Evolutionary conservation across 768 basidiomycete species (phyloP).

Genomic region (Lactifluus pinguis): DNA sequence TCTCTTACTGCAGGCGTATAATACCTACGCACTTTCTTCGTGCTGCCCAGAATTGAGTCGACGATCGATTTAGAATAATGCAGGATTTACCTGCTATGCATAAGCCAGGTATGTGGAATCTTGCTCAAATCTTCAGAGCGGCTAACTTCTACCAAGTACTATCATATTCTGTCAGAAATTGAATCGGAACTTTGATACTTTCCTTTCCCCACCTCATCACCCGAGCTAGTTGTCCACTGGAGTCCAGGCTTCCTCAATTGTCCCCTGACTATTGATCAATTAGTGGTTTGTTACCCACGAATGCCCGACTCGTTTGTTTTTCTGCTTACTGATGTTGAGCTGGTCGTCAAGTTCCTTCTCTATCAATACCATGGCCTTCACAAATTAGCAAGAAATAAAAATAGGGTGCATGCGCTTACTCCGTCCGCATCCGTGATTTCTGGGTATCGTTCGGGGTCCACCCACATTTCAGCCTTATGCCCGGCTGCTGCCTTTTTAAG

Average conservation of each 20-base stretch:
- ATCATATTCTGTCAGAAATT: not conserved
- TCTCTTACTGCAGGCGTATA: conserved; percentile 57
- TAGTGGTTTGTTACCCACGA: not conserved
- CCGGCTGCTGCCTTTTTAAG: conserved; percentile 57
- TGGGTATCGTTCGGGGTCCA: conserved; percentile 41
- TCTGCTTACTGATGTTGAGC: conserved; percentile 48
- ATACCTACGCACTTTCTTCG: conserved; percentile 63
- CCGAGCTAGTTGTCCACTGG: conserved; percentile 54
- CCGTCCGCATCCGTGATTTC: conserved; percentile 48
- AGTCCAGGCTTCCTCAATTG: conserved; percentile 63
- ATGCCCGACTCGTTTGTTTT: conserved; percentile 18
- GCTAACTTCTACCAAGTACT: conserved; percentile 79
- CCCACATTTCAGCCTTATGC: conserved; percentile 65
- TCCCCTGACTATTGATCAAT: conserved; percentile 49
- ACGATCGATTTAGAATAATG: not conserved
- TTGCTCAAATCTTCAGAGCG: conserved; percentile 38
- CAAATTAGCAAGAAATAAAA: not conserved
- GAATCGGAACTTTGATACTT: not conserved
- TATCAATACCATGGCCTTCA: conserved; percentile 54
- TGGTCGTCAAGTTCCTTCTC: conserved; percentile 69
- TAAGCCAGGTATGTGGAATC: conserved; percentile 47
- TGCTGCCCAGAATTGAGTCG: conserved; percentile 36
- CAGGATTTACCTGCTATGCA: conserved; percentile 49
- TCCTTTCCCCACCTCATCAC: conserved; percentile 67
- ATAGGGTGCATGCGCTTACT: conserved; percentile 29